Evolutionary conservation across 257 asterid species (phyloP).

Genomic region (Osmanthus fragrans): DNA sequence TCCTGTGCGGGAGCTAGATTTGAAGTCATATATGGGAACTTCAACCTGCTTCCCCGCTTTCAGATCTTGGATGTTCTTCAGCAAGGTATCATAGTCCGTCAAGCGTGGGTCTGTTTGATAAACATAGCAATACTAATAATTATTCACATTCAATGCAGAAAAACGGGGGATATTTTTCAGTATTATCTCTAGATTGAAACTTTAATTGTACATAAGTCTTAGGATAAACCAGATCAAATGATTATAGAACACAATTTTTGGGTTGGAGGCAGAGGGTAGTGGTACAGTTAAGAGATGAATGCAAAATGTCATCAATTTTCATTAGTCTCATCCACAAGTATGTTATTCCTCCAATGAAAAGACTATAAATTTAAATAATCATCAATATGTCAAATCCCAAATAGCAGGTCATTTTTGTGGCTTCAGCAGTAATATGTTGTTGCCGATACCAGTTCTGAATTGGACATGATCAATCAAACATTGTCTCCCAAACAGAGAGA

Average conservation of each 20-base stretch:
- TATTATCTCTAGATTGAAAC: background rate
- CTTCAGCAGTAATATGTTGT: constrained; percentile 11
- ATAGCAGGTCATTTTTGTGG: background rate
- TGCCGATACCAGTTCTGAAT: background rate
- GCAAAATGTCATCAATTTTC: background rate
- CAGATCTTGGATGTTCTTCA: constrained; percentile 80
- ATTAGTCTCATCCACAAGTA: background rate
- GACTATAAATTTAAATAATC: background rate
- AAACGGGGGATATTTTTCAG: background rate
- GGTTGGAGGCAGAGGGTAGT: background rate
- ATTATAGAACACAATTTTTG: background rate
- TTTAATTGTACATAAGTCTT: background rate
- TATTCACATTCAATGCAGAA: background rate
- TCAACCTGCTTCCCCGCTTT: constrained; percentile 72
- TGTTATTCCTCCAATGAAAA: background rate
- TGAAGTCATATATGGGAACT: constrained; percentile 96
- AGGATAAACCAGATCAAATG: background rate
- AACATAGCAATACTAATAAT: background rate
- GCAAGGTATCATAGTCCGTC: constrained; percentile 94
- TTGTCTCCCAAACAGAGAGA: background rate
- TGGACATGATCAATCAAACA: background rate
- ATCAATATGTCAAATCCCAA: background rate
- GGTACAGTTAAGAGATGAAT: background rate
- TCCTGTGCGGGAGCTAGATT: constrained; percentile 93
- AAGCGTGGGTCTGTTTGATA: constrained; percentile 79